phyloP scores from a whole-genome alignment of 2,329 filamentous ascomycete species.

The Laburnicola sp. region DNA sequence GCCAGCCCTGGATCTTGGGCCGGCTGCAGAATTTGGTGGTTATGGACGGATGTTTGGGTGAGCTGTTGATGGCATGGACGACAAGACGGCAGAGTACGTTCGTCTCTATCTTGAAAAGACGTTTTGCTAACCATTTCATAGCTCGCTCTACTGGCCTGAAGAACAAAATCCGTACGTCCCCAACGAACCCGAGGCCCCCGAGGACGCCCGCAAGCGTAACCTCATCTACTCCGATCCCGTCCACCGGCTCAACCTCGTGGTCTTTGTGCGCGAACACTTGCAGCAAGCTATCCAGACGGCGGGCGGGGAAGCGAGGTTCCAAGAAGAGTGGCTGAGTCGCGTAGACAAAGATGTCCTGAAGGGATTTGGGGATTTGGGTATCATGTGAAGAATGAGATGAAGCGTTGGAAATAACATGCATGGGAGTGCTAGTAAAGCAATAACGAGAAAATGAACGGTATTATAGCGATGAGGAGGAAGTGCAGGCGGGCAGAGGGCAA shows the following conservation, averaged over 20 bases:
- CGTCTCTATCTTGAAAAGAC: neutral
- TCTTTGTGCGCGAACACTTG: slow-evolving; percentile 66
- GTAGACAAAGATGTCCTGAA: slow-evolving; percentile 73
- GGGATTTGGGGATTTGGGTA: slow-evolving; percentile 56
- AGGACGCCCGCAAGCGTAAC: slow-evolving; percentile 53
- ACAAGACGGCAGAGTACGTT: slow-evolving; percentile 46
- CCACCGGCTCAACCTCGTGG: slow-evolving; percentile 65
- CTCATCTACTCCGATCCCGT: slow-evolving; percentile 66
- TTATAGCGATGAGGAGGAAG: neutral
- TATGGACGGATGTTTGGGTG: slow-evolving; percentile 71
- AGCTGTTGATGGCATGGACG: slow-evolving; percentile 64
- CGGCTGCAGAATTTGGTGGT: slow-evolving; percentile 73
- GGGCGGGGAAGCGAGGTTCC: slow-evolving; percentile 69
- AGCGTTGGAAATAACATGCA: neutral
- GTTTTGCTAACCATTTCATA: slow-evolving; percentile 15
- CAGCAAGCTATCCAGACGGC: slow-evolving; percentile 60
- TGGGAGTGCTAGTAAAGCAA: neutral
- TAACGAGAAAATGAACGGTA: neutral
- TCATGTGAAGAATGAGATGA: slow-evolving; percentile 29
- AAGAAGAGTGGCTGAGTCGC: slow-evolving; percentile 69
- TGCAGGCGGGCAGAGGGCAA: neutral
- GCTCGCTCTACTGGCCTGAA: slow-evolving; percentile 48
- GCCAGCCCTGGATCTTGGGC: slow-evolving; percentile 59
- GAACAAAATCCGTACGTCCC: slow-evolving; percentile 32
- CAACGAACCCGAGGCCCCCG: slow-evolving; percentile 47